phyloP scores from a whole-genome alignment of 768 basidiomycete species.

The Russula earlei region DNA sequence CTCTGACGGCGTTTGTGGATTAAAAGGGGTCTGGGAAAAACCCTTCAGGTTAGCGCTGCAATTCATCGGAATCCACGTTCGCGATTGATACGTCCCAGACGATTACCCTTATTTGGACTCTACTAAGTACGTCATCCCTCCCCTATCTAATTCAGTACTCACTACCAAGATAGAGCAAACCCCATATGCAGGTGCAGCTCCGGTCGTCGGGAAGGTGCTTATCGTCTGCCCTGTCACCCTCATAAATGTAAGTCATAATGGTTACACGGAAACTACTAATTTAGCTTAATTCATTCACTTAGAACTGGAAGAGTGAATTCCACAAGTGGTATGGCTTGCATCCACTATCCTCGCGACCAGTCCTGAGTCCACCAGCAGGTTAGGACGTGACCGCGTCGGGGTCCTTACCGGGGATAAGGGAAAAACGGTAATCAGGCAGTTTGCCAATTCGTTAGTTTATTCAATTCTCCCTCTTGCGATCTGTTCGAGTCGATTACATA shows the following conservation, averaged over 20 bases:
- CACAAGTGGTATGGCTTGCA: slow-evolving; percentile 67
- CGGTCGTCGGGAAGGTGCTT: slow-evolving; percentile 68
- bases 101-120: slow-evolving; percentile 85
- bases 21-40: slow-evolving; percentile 94
- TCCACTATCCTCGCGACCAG: not conserved
- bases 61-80: not conserved
- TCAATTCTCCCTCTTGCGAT: not conserved
- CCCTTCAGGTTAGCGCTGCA: slow-evolving; percentile 48
- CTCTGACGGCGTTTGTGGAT: slow-evolving; percentile 4
- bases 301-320: slow-evolving; percentile 97
- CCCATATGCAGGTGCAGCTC: slow-evolving; percentile 50
- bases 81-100: slow-evolving; percentile 40
- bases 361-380: slow-evolving; percentile 27
- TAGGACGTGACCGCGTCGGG: slow-evolving; percentile 45
- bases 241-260: slow-evolving; percentile 47
- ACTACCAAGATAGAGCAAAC: slow-evolving; percentile 58
- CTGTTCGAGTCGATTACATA: slow-evolving; percentile 23
- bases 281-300: not conserved
- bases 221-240: slow-evolving; percentile 93
- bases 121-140: slow-evolving; percentile 56
- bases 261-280: not conserved
- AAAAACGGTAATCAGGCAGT: slow-evolving; percentile 52
- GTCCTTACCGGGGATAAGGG: slow-evolving; percentile 53
- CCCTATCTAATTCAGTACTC: not conserved
- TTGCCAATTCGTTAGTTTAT: slow-evolving; percentile 56